Evolutionary conservation across 2,329 filamentous ascomycete genomes (phyloP), one percentile per base, ranked within the genome.

Genomic region (Tricladium varicosporioides): DNA sequence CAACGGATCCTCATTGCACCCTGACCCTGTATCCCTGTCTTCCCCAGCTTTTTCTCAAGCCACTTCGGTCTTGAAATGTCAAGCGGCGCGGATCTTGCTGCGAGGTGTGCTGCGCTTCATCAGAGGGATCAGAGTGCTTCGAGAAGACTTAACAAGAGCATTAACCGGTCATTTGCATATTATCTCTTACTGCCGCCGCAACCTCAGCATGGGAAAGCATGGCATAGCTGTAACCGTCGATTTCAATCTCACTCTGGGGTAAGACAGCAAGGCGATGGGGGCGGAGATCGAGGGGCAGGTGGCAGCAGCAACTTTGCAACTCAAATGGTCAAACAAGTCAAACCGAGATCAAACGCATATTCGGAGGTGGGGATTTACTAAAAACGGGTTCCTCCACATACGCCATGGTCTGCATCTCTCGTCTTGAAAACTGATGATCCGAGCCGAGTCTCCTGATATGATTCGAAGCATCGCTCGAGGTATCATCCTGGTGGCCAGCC

Each of bases 31-130:
- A 57, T 51, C 58, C 60, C 52, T 43, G 53, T 19, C 49, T 63
- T 62, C 62, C 62, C 62, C 62, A 64, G 62, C 59, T 61, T 63
- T 57, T 57, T n/a, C 59, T 60, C 60, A 48, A 57, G 46, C 52
- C 52, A 54, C 51, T 56, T 54, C 54, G 58, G 54, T 55, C 58
- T 58, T 49, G 18, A 42, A 14, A 40, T 22, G 16, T 15, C 31
- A 15, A 18, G 11, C 22, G 22, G 22, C 22, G 22, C 22, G 22
- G 22, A 27, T 27, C 22, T 27, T 27, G 22, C 22, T 27, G 22
- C 22, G 22, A 27, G 22, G 22, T 3, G 3, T 27, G 22, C 22
- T 27, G 5, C n/a, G 36, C 19, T 51, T 51, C 54, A 54, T 27
- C 22, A 27, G 22, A 27, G 22, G 22, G 22, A 27, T 3, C 22